These are phyloP conservation scores for Platanthera guangdongensis DNA, from an alignment of 106 monocot genomes.

Conservation along the genomic window DNA sequence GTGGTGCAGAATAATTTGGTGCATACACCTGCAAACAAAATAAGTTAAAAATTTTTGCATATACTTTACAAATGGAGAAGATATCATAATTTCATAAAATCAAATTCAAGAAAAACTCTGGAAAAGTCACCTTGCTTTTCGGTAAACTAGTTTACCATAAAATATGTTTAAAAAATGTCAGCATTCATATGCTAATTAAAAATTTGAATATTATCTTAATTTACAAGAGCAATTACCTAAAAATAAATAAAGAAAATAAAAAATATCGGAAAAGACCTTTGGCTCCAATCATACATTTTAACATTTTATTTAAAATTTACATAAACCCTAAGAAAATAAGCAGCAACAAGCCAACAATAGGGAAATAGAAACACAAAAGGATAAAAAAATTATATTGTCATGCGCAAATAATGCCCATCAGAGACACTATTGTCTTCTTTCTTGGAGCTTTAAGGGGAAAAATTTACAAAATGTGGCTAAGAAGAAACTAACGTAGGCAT, in stretches of 20 bases:
- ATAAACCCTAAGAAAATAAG: neutral
- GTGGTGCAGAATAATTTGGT: slow-evolving; percentile 69
- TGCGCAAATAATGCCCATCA: neutral
- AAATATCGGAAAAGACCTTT: neutral
- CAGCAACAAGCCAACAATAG: neutral
- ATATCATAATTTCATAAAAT: neutral
- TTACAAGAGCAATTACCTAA: neutral
- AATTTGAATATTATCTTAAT: neutral
- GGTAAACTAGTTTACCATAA: neutral
- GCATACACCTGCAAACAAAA: slow-evolving; percentile 45
- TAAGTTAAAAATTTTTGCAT: neutral
- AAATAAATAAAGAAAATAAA: neutral
- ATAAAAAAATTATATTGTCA: neutral
- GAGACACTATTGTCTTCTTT: neutral
- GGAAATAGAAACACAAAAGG: neutral
- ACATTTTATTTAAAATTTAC: neutral
- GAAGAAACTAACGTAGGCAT: slow-evolving; percentile 1
- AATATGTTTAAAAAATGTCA: neutral
- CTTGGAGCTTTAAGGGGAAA: neutral
- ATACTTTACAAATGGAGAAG: neutral
- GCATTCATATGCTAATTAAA: neutral
- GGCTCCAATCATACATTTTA: no score
- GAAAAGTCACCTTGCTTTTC: neutral
- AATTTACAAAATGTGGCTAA: neutral
- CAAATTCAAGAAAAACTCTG: neutral